Evolutionary conservation across 2,329 filamentous ascomycete species (phyloP), one percentile per base, ranked within the genome.

Genomic region (Scytalidium lignicola): DNA sequence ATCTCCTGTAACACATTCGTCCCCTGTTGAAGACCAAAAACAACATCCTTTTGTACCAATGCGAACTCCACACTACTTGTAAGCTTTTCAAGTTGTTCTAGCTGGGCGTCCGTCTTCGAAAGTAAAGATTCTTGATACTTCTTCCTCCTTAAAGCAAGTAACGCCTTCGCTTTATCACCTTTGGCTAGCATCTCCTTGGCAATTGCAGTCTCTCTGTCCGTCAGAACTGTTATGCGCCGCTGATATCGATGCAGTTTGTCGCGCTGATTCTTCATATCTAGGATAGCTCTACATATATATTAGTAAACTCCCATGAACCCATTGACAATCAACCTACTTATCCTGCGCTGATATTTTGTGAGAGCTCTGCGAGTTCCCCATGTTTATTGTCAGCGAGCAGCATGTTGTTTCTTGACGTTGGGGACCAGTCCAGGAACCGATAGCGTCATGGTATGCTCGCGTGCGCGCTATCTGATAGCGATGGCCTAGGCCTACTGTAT

Each of bases 181-280:
- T 81, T 78, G 17, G 83, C 82, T 18, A 97, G 78, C 71, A 95
- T 91, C 72, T 89, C 79, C 58, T 82, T 83, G 19, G 93, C 92
- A 50, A 96, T 86, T 42, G 84, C 86, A 44, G 87, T 96, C 72
- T 99, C 92, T 57, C 86, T 86, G 64, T 85, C 80, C 6, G 92
- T 96, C 32, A 99, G 82, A 46, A 88, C 77, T 29, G 84, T 86
- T 65, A 99, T 93, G 62, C 88, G 87, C 63, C 87, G 86, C 70
- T 96, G 92, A 74, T 97, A 97, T 68, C 95, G 90, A 64, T 95
- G 91, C 3, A 99, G 85, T 69, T 90, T 95, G 76, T 99, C 93
- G 68, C 93, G 91, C 74, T 97, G 92, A 70, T 83, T 90, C 74
- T 97, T 97, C 74, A 97, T 87, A 72, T 97, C 91, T 63, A 97